Percentiles rank a stretch among this genome's conserved stretches.
These are phyloP conservation scores for Sesbania bispinosa DNA, from an alignment of 306 rosid species.

Conservation along the genomic window DNA sequence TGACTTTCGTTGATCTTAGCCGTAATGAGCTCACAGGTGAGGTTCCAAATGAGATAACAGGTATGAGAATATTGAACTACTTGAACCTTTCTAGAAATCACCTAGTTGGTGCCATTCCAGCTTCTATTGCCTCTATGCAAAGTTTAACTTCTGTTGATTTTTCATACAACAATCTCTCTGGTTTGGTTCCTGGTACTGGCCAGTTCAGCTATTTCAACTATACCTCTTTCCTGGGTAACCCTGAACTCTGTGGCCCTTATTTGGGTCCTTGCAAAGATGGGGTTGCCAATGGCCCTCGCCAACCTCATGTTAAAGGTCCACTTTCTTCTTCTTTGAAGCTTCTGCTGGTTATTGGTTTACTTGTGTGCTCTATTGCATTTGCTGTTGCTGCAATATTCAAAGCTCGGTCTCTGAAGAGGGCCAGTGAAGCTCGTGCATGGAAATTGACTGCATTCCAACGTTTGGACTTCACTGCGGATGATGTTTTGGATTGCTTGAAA, in stretches of 20 bases:
- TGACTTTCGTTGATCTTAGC: constrained; percentile 85
- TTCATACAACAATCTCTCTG: constrained; percentile 88
- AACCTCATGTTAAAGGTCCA: constrained; percentile 57
- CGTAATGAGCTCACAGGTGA: constrained; percentile 71
- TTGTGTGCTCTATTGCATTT: constrained; percentile 67
- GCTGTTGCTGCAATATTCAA: constrained; percentile 71
- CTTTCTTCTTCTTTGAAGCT: constrained; percentile 77
- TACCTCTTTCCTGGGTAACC: constrained; percentile 81
- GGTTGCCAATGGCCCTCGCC: constrained; percentile 49
- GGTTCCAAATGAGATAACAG: constrained; percentile 71
- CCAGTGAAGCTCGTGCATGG: constrained; percentile 74
- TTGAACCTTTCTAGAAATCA: constrained; percentile 85
- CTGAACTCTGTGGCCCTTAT: constrained; percentile 93
- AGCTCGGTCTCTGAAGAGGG: constrained; percentile 73
- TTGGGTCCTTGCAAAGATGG: constrained; percentile 85
- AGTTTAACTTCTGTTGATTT: constrained; percentile 94
- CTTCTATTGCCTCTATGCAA: constrained; percentile 77
- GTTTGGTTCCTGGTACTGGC: constrained; percentile 92
- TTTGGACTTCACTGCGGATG: constrained; percentile 68
- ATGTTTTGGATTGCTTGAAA: constrained; percentile 67
- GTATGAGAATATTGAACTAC: constrained; percentile 77
- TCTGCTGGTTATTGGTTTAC: constrained; percentile 64
- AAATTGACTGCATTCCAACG: constrained; percentile 75
- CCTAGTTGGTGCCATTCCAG: constrained; percentile 70
- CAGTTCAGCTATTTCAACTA: constrained; percentile 93